Conservation (phyloP, 1,284 basidiomycete species). For the Ganoderma sinense region DNA sequence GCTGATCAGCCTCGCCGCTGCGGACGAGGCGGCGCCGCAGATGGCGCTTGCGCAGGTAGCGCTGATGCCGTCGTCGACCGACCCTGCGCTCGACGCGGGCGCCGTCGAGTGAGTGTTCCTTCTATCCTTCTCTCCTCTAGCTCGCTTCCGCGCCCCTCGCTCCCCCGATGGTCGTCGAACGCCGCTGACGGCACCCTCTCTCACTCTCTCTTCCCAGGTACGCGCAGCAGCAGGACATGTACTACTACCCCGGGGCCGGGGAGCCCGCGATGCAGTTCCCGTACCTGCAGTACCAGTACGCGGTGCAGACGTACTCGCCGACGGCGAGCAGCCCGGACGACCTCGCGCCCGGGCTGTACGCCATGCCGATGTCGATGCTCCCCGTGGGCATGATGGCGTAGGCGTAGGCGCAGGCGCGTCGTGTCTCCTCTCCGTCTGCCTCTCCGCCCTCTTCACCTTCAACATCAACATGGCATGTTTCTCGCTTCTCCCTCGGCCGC, state of each 20-base stretch:
- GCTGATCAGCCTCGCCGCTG: constrained; percentile 22
- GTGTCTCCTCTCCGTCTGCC: background rate
- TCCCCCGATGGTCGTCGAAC: background rate
- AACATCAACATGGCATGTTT: too few relatives aligned
- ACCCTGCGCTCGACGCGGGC: constrained; percentile 18
- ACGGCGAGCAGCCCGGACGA: constrained; percentile 11
- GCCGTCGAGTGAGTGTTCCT: constrained; percentile 21
- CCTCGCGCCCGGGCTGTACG: constrained; percentile 24
- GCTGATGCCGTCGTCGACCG: constrained; percentile 19
- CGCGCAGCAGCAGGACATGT: constrained; percentile 21
- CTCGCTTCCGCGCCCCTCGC: background rate
- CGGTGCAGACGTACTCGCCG: constrained; percentile 14
- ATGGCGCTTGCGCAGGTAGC: constrained; percentile 30
- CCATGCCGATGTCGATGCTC: constrained; percentile 23
- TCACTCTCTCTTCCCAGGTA: constrained; percentile 18
- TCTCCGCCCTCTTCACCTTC: background rate
- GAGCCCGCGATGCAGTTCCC: constrained; percentile 23
- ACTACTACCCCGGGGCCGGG: constrained; percentile 18
- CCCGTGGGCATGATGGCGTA: constrained; percentile 23
- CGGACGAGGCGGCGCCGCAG: constrained; percentile 22
- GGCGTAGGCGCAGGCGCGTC: background rate
- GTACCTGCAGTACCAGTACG: constrained; percentile 28
- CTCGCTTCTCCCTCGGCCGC: background rate
- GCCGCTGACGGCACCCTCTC: constrained; percentile 3
- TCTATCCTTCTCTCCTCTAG: background rate